These are phyloP conservation scores for Cymbidium sinense DNA, from an alignment of 106 monocot species.

Conservation along the genomic window DNA sequence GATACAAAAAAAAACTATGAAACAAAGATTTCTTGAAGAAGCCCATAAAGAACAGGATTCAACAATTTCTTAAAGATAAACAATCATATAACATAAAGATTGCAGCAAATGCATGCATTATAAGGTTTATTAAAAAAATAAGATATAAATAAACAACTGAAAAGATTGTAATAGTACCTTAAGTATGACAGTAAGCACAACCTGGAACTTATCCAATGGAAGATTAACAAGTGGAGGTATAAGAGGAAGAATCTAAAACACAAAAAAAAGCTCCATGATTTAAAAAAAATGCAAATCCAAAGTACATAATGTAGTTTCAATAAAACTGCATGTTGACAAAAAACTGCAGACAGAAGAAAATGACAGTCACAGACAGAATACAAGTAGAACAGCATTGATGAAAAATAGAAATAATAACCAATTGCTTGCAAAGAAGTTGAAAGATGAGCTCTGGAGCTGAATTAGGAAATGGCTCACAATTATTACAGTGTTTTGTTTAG, in stretches of 20 bases:
- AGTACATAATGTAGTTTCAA: not conserved
- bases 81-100: not conserved
- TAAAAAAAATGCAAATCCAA: not conserved
- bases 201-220: conserved; percentile 74
- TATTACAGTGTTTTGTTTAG: not conserved
- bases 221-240: conserved; percentile 79
- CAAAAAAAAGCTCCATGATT: conserved; percentile 8
- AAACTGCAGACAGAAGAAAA: not conserved
- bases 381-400: not conserved
- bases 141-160: not conserved
- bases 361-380: not conserved
- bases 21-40: not conserved
- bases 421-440: not conserved
- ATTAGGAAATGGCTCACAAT: not conserved
- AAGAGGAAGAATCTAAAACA: conserved; percentile 49
- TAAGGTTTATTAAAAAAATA: not conserved
- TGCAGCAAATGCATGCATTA: not conserved
- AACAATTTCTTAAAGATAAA: not conserved
- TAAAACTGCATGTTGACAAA: conserved; percentile 1
- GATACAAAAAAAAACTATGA: not conserved
- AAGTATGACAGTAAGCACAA: conserved; percentile 47
- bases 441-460: not conserved
- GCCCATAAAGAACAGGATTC: not conserved
- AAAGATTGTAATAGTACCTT: conserved; percentile 36
- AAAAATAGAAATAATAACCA: not conserved